Base-by-base conservation (phyloP, 129 eudicot species). In the Scalesia atractyloides region DNA sequence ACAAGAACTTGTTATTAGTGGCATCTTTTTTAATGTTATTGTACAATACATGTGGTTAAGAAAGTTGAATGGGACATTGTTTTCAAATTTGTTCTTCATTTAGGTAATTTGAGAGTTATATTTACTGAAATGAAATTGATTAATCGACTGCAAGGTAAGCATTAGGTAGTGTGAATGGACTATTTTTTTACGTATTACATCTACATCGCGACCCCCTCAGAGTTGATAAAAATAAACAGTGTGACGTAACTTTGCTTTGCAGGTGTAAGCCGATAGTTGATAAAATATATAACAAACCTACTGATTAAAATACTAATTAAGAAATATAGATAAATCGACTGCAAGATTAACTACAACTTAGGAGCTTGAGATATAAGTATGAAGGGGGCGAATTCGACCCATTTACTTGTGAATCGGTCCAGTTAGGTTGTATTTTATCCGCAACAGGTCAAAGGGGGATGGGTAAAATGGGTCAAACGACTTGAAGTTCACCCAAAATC, bases 251-350 rank as follows among this genome's bases (percentile, higher is more conserved):
- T 30, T 69, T 69, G 76, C 57, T 69, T 34, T 20, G 36, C 8
- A 50, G 65, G 81, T 69, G 72, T 70, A 70, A 10, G 3, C 50
- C 22, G 33, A 69, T 36, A 14, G 71, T 69, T 59, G 56, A 76
- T 49, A 57, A 56, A 43, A 15, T 57, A 41, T 17, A 30, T 58
- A 58, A 9, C 34, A 60, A 69, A 48, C 70, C 76, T 77, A 77
- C 15, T 49, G 20, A 26, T 15, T 60, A 33, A 20, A 56, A 69
- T 48, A 19, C 15, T 61, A 67, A 48, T 24, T 47, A 60, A 59
- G 73, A 33, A 50, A 22, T 57, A 77, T 53, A 70, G 54, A 56
- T 56, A n/a, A 15, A 57, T 20, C 43, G 6, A 57, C n/a, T 20
- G 30, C 24, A 41, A 24, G 41, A 22, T 22, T 11, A 59, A 22